Evolutionary conservation across 352 stramenopile species (phyloP), one percentile per base, ranked within the genome.

Genomic region (Pythium biforme): DNA sequence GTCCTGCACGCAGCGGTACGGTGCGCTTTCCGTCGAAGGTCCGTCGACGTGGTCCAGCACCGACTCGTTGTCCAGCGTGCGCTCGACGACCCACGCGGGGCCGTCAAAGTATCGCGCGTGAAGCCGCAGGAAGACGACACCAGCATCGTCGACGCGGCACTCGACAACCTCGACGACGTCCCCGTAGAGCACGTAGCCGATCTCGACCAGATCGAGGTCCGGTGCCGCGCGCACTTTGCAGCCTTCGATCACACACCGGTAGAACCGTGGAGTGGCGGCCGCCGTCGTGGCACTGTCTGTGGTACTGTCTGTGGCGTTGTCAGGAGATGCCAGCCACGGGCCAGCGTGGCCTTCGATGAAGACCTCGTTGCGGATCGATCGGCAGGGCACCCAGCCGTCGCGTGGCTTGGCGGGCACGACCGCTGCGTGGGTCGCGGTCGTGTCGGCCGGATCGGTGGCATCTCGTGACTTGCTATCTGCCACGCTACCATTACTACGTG

Each of bases 101-200:
- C 72, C 81, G 52, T 90, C 81, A 73, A 92, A 92, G 67, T 92
- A 92, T 17, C 77, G 67, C 17, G 70, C 64, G 53, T 92, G 76
- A 9, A 92, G 62, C 12, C 63, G 72, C 14, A 90, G 59, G 46
- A 92, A 92, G 6, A 90, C 77, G 20, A 92, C 45, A 31, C 83
- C 81, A 47, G 88, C 77, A 6, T 55, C 4, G 34, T 64, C 41
- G 17, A 90, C 58, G 25, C 34, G 55, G 27, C 77, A 70, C 57
- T 84, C 71, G 19, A 89, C 68, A n/a, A 88, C 79, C 63, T 92
- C 77, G 10, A 90, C 70, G 15, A 92, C 83, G 52, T 92, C 83
- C 1, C 83, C 83, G 26, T 89, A 92, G 3, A 90, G 69, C 53
- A 92, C 68, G 57, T 89, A 92, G 7, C 83, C 83, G 41, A 92